Conservation (phyloP, 176 grass and related monocot genomes). For the Oryza rufipogon region DNA sequence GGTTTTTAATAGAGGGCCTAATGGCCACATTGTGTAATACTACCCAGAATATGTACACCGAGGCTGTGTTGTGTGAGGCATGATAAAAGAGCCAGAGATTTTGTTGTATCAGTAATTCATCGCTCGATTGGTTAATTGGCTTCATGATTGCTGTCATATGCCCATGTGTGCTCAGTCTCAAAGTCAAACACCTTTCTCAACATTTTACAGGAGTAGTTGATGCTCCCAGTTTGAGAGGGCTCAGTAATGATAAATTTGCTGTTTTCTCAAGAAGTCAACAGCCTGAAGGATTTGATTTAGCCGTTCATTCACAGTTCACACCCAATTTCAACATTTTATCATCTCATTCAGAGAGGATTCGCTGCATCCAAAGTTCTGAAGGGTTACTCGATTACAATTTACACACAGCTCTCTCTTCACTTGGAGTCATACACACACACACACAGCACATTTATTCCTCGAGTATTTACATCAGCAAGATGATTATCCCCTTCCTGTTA, state of each 20-base stretch:
- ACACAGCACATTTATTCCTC: background rate
- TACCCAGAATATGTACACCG: constrained; percentile 18
- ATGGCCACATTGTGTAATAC: constrained; percentile 29
- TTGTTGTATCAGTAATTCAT: constrained; percentile 39
- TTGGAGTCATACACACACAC: too few species aligned
- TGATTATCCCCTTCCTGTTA: background rate
- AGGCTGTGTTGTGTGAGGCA: constrained; percentile 27
- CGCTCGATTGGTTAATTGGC: background rate
- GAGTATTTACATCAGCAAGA: background rate
- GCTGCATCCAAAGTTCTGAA: background rate
- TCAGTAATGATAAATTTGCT: background rate
- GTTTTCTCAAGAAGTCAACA: background rate
- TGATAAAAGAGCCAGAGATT: constrained; percentile 33
- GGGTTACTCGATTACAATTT: background rate
- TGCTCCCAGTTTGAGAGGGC: background rate
- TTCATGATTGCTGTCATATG: background rate
- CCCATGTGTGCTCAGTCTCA: background rate
- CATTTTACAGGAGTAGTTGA: background rate
- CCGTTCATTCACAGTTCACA: background rate
- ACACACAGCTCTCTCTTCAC: background rate
- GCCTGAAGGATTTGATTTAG: background rate
- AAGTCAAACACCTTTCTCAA: background rate
- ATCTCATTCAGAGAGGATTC: constrained; percentile 3
- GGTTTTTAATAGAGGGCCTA: constrained; percentile 25
- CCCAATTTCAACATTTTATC: background rate